phyloP scores from a whole-genome alignment of 2,329 filamentous ascomycete genomes.

The Pseudogymnoascus sp. region DNA sequence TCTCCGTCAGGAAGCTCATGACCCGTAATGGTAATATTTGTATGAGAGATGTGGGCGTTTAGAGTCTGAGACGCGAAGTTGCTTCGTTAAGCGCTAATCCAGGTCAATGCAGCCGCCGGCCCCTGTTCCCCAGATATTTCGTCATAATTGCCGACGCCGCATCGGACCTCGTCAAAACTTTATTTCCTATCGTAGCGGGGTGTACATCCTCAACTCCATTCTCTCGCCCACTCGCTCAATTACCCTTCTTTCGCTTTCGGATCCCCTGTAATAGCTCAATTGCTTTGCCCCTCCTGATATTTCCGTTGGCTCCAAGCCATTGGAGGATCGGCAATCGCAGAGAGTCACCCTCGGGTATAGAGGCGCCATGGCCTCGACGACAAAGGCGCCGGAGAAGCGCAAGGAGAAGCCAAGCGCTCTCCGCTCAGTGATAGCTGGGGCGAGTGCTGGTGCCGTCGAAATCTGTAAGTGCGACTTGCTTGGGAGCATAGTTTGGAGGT shows the following conservation, averaged over 20 bases:
- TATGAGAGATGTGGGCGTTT: background rate
- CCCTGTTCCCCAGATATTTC: constrained; percentile 7
- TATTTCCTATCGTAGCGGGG: background rate
- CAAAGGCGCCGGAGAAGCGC: constrained; percentile 27
- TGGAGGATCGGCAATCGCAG: constrained; percentile 1
- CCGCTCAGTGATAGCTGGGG: constrained; percentile 85
- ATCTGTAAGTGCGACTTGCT: constrained; percentile 52
- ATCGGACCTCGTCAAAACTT: constrained; percentile 8
- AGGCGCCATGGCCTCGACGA: background rate
- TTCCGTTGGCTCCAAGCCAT: constrained; percentile 1
- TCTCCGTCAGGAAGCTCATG: background rate
- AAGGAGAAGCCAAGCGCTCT: constrained; percentile 61
- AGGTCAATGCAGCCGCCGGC: background rate
- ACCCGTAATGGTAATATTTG: background rate
- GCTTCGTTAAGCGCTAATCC: background rate
- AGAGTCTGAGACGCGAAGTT: background rate
- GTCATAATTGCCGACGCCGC: constrained; percentile 4
- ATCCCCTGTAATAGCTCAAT: background rate
- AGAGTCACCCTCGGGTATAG: background rate
- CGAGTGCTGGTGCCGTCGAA: constrained; percentile 88
- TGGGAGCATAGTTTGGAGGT: background rate
- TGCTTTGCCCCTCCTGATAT: background rate
- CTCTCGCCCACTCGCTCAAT: background rate
- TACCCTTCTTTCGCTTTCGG: background rate
- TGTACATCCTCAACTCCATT: background rate